Evolutionary conservation across 2,329 filamentous ascomycete species (phyloP).

Genomic region (Fonsecaea monophora): DNA sequence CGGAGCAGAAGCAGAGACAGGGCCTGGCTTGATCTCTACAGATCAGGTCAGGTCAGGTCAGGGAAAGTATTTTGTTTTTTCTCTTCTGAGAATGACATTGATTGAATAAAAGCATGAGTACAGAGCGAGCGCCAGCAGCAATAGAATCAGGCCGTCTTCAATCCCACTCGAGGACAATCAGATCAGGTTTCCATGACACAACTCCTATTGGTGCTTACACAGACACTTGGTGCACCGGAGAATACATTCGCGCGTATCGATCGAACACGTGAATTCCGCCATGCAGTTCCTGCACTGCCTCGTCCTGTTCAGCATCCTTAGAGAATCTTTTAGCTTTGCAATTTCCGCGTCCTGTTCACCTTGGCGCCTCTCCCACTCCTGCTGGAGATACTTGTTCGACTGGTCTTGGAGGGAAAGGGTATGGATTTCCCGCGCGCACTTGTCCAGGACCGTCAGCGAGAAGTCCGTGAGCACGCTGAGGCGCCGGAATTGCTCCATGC

Average conservation of each 20-base stretch:
- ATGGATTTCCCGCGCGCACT: background rate
- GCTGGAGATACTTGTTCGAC: too few relatives aligned
- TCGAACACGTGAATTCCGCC: background rate
- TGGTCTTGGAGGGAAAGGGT: background rate
- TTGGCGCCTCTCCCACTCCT: too few relatives aligned
- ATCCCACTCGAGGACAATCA: too few relatives aligned
- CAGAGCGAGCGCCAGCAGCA: too few relatives aligned
- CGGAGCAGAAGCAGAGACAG: constrained; percentile 26
- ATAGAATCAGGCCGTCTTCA: too few relatives aligned
- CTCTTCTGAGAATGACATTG: too few relatives aligned
- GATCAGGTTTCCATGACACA: too few relatives aligned
- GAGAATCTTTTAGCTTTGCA: background rate
- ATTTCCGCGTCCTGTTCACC: background rate
- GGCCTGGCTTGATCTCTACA: background rate
- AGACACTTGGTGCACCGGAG: background rate
- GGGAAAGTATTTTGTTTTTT: background rate
- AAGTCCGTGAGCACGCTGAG: background rate
- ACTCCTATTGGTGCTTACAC: background rate
- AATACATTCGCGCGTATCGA: background rate
- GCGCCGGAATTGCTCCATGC: background rate
- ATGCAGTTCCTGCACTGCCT: background rate
- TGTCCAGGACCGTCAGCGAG: background rate
- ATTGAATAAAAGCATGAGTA: too few relatives aligned
- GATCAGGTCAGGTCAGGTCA: background rate
- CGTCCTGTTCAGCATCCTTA: background rate